These are phyloP conservation scores for Senna siamea DNA, from an alignment of 306 rosid species.

Conservation along the genomic window DNA sequence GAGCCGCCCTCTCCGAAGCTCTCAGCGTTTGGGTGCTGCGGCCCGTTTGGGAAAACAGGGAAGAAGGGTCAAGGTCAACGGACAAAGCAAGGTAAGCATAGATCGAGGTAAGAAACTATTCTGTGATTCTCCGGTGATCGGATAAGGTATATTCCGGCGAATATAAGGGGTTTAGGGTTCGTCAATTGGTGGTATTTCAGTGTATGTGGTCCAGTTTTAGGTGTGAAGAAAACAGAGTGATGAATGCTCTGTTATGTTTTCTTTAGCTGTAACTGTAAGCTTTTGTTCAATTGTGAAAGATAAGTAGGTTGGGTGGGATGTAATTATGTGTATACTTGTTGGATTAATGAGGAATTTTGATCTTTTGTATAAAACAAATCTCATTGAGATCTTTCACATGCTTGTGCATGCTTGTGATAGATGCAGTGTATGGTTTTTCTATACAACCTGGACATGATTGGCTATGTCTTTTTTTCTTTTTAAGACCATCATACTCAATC, in stretches of 20 bases:
- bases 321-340: constrained; percentile 47
- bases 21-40: constrained; percentile 75
- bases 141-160: constrained; percentile 31
- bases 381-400: constrained; percentile 26
- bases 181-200: neutral
- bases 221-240: constrained; percentile 14
- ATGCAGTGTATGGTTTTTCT: neutral
- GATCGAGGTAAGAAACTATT: constrained; percentile 43
- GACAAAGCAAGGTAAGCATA: constrained; percentile 45
- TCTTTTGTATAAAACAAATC: constrained; percentile 33
- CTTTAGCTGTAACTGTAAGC: neutral
- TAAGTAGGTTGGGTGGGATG: constrained; percentile 29
- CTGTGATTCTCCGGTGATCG: constrained; percentile 17
- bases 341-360: constrained; percentile 24
- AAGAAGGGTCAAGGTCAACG: constrained; percentile 40
- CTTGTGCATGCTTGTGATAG: constrained; percentile 20
- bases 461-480: neutral
- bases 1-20: constrained; percentile 91
- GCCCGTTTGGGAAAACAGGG: constrained; percentile 55
- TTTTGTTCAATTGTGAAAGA: neutral
- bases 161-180: neutral
- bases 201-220: constrained; percentile 1
- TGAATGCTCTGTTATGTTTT: constrained; percentile 6
- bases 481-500: no score
- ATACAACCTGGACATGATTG: constrained; percentile 12